Percentiles rank a stretch among this genome's conserved stretches.
Conservation (phyloP, 2,329 filamentous ascomycete species). For the Apiospora aurea region DNA sequence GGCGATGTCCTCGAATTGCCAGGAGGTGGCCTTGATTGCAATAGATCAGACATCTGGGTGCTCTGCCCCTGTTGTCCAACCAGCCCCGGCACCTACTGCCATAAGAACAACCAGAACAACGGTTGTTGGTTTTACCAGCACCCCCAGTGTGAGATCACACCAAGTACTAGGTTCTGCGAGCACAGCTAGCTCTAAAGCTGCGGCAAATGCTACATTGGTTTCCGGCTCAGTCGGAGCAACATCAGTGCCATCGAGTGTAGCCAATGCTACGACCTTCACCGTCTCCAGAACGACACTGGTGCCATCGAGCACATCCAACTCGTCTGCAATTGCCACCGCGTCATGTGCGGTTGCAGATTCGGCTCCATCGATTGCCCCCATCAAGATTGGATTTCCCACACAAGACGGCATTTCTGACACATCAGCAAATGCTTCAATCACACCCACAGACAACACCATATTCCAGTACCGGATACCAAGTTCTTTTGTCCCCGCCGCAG, state of each 20-base stretch:
- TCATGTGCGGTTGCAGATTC: constrained; percentile 26
- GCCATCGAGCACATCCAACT: background rate
- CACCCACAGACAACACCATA: constrained; percentile 34
- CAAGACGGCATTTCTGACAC: constrained; percentile 32
- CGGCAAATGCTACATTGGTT: background rate
- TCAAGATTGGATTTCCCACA: constrained; percentile 32
- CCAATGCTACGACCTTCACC: background rate
- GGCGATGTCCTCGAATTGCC: background rate
- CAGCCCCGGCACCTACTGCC: background rate
- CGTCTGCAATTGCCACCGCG: background rate
- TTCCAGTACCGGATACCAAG: constrained; percentile 37
- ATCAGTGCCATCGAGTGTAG: background rate
- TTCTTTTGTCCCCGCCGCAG: constrained; percentile 30
- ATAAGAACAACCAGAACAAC: background rate
- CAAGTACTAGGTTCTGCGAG: background rate
- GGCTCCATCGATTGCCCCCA: constrained; percentile 39
- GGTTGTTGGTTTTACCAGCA: background rate
- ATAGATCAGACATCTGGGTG: background rate
- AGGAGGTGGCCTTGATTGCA: background rate
- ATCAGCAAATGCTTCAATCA: constrained; percentile 33
- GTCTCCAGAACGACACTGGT: background rate
- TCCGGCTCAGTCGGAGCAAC: background rate
- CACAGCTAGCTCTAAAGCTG: background rate
- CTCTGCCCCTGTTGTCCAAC: background rate
- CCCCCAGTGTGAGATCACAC: background rate